Conservation (phyloP, 768 basidiomycete species). For the Exidia glandulosa region DNA sequence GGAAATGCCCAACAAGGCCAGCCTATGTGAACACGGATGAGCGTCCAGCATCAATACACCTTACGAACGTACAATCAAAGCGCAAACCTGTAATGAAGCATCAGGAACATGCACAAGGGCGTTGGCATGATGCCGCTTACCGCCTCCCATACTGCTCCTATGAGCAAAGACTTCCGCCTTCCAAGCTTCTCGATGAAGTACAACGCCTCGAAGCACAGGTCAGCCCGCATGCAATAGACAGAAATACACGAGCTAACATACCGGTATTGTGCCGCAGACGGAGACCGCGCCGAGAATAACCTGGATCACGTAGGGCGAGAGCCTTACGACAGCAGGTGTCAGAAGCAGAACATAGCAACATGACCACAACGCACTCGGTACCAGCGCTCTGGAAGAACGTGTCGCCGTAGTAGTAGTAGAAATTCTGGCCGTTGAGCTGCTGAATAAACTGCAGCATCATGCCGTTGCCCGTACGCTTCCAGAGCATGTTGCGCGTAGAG, state of each 20-base stretch:
- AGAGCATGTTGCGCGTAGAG: constrained; percentile 51
- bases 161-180: constrained; percentile 62
- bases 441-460: constrained; percentile 79
- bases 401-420: constrained; percentile 72
- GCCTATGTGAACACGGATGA: constrained; percentile 28
- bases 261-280: constrained; percentile 56
- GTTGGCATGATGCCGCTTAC: neutral
- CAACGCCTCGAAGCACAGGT: constrained; percentile 27
- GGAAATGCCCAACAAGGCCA: constrained; percentile 61
- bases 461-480: constrained; percentile 68
- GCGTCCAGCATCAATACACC: neutral
- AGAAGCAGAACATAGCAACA: neutral
- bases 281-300: constrained; percentile 66
- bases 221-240: neutral
- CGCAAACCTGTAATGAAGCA: constrained; percentile 24
- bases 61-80: constrained; percentile 36
- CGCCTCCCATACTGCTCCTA: constrained; percentile 50
- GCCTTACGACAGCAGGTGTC: constrained; percentile 17
- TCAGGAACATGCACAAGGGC: neutral
- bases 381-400: constrained; percentile 72
- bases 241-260: neutral
- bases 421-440: constrained; percentile 72
- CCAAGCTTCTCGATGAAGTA: constrained; percentile 64
- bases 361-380: constrained; percentile 34
- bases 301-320: constrained; percentile 66